These are phyloP conservation scores for Fagopyrum homotropicum DNA, from an alignment of 148 eudicot species.

Conservation along the genomic window DNA sequence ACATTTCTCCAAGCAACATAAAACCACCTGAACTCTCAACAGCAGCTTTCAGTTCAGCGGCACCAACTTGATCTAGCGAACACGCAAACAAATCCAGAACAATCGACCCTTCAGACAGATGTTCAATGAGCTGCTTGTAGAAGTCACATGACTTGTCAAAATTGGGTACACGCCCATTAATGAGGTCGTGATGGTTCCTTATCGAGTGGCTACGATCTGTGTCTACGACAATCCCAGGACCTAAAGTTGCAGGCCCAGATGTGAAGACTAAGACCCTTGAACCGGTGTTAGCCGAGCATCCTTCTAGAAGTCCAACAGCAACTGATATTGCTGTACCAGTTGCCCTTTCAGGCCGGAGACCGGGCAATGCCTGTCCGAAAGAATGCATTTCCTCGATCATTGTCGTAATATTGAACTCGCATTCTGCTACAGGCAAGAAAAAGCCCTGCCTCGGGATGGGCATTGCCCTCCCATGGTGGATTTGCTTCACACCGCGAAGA, in stretches of 20 bases:
- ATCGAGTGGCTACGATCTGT: conserved; percentile 59
- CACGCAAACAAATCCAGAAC: conserved; percentile 95
- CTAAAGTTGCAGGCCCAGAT: conserved; percentile 92
- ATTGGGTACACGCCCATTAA: conserved; percentile 49
- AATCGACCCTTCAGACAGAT: conserved; percentile 58
- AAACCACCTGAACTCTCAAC: conserved; percentile 87
- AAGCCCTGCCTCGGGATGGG: conserved; percentile 57
- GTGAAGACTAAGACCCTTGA: conserved; percentile 87
- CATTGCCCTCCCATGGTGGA: conserved; percentile 42
- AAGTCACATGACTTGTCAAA: conserved; percentile 53
- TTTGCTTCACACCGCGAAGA: conserved; percentile 47
- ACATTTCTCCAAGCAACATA: conserved; percentile 80
- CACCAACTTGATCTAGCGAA: conserved; percentile 97
- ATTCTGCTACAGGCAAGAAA: conserved; percentile 69
- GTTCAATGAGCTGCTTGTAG: conserved; percentile 54
- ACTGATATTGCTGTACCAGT: conserved; percentile 88
- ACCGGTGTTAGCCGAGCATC: conserved; percentile 57
- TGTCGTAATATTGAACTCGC: conserved; percentile 67
- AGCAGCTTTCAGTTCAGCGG: conserved; percentile 67
- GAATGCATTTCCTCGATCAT: conserved; percentile 72
- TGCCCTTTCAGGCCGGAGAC: conserved; percentile 69
- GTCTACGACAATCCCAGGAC: conserved; percentile 79
- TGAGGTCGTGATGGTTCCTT: conserved; percentile 75
- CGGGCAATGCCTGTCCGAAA: conserved; percentile 36
- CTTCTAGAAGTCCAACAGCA: conserved; percentile 80